Evolutionary conservation across 176 grass and related monocot genomes (phyloP), one percentile per base, ranked within the genome.

Genomic region (Aegilops tauschii): DNA sequence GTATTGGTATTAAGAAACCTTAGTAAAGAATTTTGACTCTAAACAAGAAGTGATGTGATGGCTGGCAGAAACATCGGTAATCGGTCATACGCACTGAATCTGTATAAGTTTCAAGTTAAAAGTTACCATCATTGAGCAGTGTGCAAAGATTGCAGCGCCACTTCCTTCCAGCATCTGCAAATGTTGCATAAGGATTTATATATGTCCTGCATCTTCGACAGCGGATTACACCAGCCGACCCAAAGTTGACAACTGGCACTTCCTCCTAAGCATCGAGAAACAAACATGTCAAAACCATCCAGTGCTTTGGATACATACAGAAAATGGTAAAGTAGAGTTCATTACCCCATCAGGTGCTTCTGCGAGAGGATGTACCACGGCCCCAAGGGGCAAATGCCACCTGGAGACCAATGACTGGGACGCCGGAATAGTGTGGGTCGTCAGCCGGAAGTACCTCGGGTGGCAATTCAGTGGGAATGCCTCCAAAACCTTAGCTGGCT

Each of bases 71-170:
- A 61, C 75, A 73, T n/a, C 21, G 7, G 17, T 16, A 54, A 80
- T 72, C 65, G 52, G 52, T 23, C 18, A 65, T 29, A 80, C 11
- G 54, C 21, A 74, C 17, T 39, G 17, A 56, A 62, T 82, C 4
- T 31, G 23, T 3, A 25, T 7, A 18, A 76, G 68, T 2, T 80
- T 10, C 3, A 76, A 81, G 68, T 71, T 63, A 1, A 31, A 80
- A 66, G n/a, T 86, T 94, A 96, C 97, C 97, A 54, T 99, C 97
- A 92, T 94, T 99, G 71, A 94, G 97, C 82, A 99, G 87, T 1
- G 91, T 84, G 93, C 97, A 99, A 80, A 99, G 92, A 81, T 99
- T 99, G 92, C 97, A 99, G 70, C 90, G 91, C 97, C 97, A 99
- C 76, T 96, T 99, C 72, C 97, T 92, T 86, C 97, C 97, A 83